Evolutionary conservation across 1,139 yeast species (phyloP), one percentile per base, ranked within the genome.

Genomic region (Insectozyma bohioensis): DNA sequence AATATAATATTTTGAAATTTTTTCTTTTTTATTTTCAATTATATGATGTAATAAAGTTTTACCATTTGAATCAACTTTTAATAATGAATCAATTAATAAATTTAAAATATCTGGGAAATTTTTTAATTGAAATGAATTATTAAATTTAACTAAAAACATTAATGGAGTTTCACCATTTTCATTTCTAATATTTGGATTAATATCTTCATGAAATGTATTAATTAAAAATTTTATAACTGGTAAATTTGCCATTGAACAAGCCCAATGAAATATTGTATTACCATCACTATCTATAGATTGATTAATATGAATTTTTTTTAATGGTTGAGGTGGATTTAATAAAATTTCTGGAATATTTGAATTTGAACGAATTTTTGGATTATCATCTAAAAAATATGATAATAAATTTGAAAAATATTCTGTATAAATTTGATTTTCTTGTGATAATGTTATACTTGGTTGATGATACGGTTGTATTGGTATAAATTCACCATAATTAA

Each of bases 201-300:
- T 70, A 12, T 60, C 58, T 7, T 31, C 31, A 9, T 20, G 20
- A 37, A 68, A 67, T n/a, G 60, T 62, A n/a, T 50, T 49, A 6
- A 90, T 73, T 22, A 94, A 64, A 37, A 86, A 87, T 37, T 76
- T 76, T 4, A 88, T 92, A 38, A 90, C 68, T 2, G 79, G 67
- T 4, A 81, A 63, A 41, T 87, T 79, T 0, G 95, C 97, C 60
- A 94, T 72, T 0, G 97, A 87, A 20, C 97, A 82, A 1, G 97
- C 95, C 95, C 97, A 86, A 56, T 94, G 99, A 39, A 94, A 69
- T 1, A 95, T 88, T 0, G 96, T 83, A 51, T 92, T 94, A 0
- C 97, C 97, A 37, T 84, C 79, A 47, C 85, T 94, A 57, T 94
- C 99, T 30, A 94, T 86, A 2, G 96, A 80, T 24, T 87, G 85